Conservation (phyloP, 495 filamentous ascomycete species). For the Xylaria scruposa region DNA sequence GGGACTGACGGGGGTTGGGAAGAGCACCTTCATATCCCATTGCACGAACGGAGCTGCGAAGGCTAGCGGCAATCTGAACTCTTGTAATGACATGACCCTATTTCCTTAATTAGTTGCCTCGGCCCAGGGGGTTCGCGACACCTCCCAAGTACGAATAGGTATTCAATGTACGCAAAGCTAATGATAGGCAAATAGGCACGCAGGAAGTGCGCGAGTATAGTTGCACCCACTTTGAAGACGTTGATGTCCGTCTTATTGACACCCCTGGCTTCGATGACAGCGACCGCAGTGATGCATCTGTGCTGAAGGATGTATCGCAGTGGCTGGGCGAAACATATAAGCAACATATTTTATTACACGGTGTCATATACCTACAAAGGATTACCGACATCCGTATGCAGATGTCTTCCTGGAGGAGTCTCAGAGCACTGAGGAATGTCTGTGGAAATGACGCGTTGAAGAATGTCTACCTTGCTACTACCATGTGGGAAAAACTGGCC, state of each 20-base stretch:
- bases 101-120: neutral
- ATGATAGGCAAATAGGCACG: neutral
- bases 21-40: conserved; percentile 1
- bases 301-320: neutral
- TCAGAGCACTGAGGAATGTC: neutral
- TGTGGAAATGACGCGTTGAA: neutral
- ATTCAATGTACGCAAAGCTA: neutral
- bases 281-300: neutral
- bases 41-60: neutral
- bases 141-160: neutral
- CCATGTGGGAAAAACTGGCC: neutral
- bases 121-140: neutral
- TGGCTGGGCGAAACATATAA: neutral
- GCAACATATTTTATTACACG: neutral
- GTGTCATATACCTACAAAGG: conserved; percentile 1
- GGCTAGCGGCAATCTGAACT: neutral
- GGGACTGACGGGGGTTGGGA: neutral
- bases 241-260: neutral
- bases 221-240: neutral
- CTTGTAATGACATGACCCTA: neutral
- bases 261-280: neutral
- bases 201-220: neutral
- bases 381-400: neutral
- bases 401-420: neutral
- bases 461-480: neutral